Conservation (phyloP, 768 basidiomycete genomes). For the Leccinum uliginosum region DNA sequence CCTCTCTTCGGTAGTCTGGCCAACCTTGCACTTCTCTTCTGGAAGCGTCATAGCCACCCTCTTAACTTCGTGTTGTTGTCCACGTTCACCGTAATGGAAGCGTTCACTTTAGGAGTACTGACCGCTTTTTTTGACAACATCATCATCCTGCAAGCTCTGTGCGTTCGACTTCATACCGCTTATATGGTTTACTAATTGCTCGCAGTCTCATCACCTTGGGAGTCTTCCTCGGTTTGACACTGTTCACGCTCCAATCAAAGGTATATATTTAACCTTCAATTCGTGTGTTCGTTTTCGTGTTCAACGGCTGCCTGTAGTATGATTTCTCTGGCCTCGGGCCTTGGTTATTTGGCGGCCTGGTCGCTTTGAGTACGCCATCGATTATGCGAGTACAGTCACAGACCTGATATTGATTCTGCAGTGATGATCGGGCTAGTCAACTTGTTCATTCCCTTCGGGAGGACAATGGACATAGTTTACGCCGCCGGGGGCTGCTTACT, state of each 20-base stretch:
- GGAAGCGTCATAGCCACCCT: conserved; percentile 91
- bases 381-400: not conserved
- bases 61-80: conserved; percentile 81
- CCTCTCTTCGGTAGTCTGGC: conserved; percentile 75
- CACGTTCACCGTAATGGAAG: conserved; percentile 88
- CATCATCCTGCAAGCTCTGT: conserved; percentile 86
- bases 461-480: conserved; percentile 77
- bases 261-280: conserved; percentile 33
- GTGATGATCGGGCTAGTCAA: conserved; percentile 81
- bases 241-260: conserved; percentile 95
- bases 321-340: conserved; percentile 93
- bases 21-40: conserved; percentile 78
- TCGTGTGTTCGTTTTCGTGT: not conserved
- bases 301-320: conserved; percentile 46
- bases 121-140: conserved; percentile 68
- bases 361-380: conserved; percentile 61
- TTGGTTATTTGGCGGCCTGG: conserved; percentile 80
- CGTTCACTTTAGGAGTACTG: conserved; percentile 83
- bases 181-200: conserved; percentile 8
- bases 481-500: conserved; percentile 74
- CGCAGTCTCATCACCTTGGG: conserved; percentile 80
- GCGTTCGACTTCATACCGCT: conserved; percentile 25
- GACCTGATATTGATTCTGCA: conserved; percentile 23
- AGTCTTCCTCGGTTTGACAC: conserved; percentile 87
- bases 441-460: conserved; percentile 81